phyloP scores from a whole-genome alignment of 371 early-diverging fungal species.

The Chytridium lagenaria region DNA sequence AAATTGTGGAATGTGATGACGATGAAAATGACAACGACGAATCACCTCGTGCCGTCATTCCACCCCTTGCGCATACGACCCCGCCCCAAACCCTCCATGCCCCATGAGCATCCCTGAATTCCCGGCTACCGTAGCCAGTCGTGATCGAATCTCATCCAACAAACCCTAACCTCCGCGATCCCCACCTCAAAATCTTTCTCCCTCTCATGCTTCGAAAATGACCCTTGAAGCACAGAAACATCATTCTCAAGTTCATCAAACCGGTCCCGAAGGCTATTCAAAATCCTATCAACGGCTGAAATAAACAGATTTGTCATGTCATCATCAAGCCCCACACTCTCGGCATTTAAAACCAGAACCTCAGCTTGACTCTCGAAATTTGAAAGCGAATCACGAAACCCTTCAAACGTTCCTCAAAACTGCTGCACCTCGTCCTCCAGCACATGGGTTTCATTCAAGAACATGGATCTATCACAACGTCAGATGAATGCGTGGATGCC shows the following conservation, averaged over 20 bases:
- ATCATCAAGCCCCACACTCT: background rate
- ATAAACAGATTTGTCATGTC: background rate
- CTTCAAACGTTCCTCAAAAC: background rate
- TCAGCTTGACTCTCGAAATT: background rate
- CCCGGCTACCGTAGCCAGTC: background rate
- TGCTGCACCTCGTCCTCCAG: background rate
- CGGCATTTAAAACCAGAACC: background rate
- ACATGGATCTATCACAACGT: background rate
- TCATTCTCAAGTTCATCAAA: background rate
- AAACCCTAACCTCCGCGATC: background rate
- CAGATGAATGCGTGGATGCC: background rate
- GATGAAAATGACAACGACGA: background rate
- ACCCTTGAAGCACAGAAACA: constrained; percentile 1
- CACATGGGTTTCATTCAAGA: background rate
- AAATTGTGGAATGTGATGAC: background rate
- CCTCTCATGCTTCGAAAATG: background rate
- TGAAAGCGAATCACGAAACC: background rate
- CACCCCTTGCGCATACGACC: too few species aligned
- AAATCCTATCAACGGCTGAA: background rate
- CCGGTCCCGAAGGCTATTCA: background rate
- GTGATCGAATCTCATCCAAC: background rate
- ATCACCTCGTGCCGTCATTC: background rate
- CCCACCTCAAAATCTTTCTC: constrained; percentile 7
- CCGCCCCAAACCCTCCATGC: background rate
- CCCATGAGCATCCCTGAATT: background rate